Evolutionary conservation across 768 basidiomycete species (phyloP).

Genomic region (Artomyces pyxidatus): DNA sequence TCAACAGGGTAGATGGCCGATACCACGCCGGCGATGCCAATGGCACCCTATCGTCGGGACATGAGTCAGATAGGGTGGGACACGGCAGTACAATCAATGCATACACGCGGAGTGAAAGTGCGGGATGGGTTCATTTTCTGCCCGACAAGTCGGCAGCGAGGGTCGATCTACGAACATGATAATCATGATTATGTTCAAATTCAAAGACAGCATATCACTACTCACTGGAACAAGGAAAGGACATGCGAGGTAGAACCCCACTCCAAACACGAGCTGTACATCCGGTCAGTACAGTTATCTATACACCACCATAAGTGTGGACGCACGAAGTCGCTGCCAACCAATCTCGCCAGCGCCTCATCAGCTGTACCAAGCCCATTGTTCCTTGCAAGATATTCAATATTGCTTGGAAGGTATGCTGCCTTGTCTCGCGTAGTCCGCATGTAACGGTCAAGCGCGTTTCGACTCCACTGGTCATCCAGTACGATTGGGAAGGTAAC

Average conservation of each 20-base stretch:
- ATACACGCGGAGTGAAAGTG: slow-evolving; percentile 53
- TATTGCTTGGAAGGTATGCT: slow-evolving; percentile 60
- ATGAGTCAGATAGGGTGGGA: not conserved
- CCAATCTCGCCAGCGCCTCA: slow-evolving; percentile 38
- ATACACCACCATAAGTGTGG: not conserved
- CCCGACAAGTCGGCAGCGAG: slow-evolving; percentile 47
- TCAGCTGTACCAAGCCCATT: slow-evolving; percentile 43
- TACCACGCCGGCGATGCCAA: slow-evolving; percentile 62
- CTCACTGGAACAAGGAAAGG: slow-evolving; percentile 53
- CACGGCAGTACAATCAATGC: slow-evolving; percentile 1
- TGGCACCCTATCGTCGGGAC: slow-evolving; percentile 40
- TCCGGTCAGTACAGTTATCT: not conserved
- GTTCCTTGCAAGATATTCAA: slow-evolving; percentile 57
- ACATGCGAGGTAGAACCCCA: slow-evolving; percentile 59
- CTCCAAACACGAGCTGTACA: slow-evolving; percentile 47
- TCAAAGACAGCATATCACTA: not conserved
- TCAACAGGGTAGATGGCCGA: slow-evolving; percentile 60
- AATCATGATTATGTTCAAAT: not conserved
- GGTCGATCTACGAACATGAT: slow-evolving; percentile 38
- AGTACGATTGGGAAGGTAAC: slow-evolving; percentile 57
- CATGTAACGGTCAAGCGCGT: slow-evolving; percentile 53
- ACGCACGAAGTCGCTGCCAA: slow-evolving; percentile 43
- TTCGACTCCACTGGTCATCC: slow-evolving; percentile 49
- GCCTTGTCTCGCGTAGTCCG: slow-evolving; percentile 44
- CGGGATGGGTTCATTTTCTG: slow-evolving; percentile 75